Evolutionary conservation across 2,329 filamentous ascomycete genomes (phyloP).

Genomic region (Diaporthe citriasiana): DNA sequence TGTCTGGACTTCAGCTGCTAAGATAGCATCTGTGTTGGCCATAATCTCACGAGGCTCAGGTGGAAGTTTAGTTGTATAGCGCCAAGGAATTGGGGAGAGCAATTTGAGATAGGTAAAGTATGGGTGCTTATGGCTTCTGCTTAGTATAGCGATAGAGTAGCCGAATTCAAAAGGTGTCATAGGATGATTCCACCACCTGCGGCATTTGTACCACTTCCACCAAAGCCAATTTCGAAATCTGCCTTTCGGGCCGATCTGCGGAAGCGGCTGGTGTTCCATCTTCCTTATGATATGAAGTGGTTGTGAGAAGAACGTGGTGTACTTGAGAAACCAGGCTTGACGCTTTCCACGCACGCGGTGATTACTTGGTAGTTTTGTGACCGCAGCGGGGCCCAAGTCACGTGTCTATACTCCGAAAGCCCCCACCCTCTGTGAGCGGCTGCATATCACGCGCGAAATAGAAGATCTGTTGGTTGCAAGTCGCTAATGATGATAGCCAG

Average conservation of each 20-base stretch:
- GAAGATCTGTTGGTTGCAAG: no score
- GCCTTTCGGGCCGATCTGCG: slow-evolving; percentile 2
- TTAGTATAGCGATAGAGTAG: neutral
- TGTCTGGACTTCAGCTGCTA: neutral
- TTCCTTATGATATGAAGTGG: neutral
- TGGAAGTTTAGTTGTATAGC: neutral
- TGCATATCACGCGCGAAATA: no score
- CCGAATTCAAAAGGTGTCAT: neutral
- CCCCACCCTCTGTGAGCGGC: no score
- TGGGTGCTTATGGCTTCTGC: slow-evolving; percentile 5
- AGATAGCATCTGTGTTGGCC: neutral
- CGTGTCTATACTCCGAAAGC: no score
- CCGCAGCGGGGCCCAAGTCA: no score
- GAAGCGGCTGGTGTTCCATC: slow-evolving; percentile 1
- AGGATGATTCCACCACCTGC: neutral
- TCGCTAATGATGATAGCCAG: no score
- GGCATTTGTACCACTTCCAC: slow-evolving; percentile 8
- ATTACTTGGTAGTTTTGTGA: no score
- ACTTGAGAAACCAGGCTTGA: neutral
- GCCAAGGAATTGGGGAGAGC: slow-evolving; percentile 5
- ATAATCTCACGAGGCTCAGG: neutral
- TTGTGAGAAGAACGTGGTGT: neutral
- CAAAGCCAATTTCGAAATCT: slow-evolving; percentile 6
- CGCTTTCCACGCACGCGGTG: no score
- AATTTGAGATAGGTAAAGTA: slow-evolving; percentile 11